These are phyloP conservation scores for Candida pseudoglaebosa DNA, from an alignment of 805 yeast genomes.

Conservation along the genomic window DNA sequence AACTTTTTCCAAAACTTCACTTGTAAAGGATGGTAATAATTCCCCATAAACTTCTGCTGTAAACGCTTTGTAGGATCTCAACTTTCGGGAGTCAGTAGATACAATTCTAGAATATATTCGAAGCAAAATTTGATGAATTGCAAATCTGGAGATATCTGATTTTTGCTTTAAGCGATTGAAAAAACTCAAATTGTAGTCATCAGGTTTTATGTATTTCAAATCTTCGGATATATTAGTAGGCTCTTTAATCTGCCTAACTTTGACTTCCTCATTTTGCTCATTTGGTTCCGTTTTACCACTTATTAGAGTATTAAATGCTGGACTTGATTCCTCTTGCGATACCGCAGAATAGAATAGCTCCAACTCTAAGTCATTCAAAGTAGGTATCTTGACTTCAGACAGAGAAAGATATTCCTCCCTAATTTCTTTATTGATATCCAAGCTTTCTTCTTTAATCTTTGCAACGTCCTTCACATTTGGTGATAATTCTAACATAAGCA, in stretches of 20 bases:
- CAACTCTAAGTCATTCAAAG: conserved; percentile 17
- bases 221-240: conserved; percentile 8
- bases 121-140: conserved; percentile 65
- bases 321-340: conserved; percentile 10
- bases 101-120: conserved; percentile 75
- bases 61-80: conserved; percentile 76
- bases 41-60: conserved; percentile 92
- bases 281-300: not conserved
- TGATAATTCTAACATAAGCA: conserved; percentile 33
- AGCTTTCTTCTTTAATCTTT: conserved; percentile 4
- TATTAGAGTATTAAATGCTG: conserved; percentile 7
- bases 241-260: conserved; percentile 1
- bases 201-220: conserved; percentile 15
- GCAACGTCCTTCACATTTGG: conserved; percentile 21
- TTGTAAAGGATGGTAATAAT: conserved; percentile 70
- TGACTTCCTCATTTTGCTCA: not conserved
- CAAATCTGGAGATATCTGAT: conserved; percentile 26
- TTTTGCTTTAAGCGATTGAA: conserved; percentile 17
- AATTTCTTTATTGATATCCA: conserved; percentile 22
- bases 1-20: conserved; percentile 59
- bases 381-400: conserved; percentile 12
- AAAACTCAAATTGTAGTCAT: conserved; percentile 17
- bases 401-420: conserved; percentile 12
- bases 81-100: conserved; percentile 62
- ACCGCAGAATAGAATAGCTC: conserved; percentile 17